Evolutionary conservation across 495 filamentous ascomycete species (phyloP), one percentile per base, ranked within the genome.

Genomic region (Tuber microsphaerosporum): DNA sequence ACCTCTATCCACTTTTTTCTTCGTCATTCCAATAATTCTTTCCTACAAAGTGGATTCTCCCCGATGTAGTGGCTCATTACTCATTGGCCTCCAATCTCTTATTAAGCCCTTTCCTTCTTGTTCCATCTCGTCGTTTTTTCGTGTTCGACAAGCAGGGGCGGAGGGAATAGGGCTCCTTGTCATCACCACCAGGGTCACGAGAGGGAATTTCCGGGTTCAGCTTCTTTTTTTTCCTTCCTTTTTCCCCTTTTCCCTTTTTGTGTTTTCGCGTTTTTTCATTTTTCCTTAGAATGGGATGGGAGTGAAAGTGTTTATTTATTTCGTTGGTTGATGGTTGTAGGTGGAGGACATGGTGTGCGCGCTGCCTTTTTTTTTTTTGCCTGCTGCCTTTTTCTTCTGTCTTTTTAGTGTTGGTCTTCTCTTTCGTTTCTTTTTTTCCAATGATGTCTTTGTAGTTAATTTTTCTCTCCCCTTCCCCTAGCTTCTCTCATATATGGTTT

Each of bases 271-370:
- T 75, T 69, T 37, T 75, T 75, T 70, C 75, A 71, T 72, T 45
- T 76, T 77, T 48, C 46, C 31, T 61, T 61, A 65, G 56, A 65
- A 65, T 34, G 56, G 56, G 56, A 65, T 31, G 72, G 45, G 46
- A 41, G 72, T 48, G 46, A 61, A 48, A 61, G 34, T 73, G 72
- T 73, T 61, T 48, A 73, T 73, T 73, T 72, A 42, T 72, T 72
- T 31, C 6, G 71, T 31, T 42, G 71, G 71, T 44, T 46, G 70
- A 17, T 65, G 56, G 56, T 31, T 31, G 43, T 26, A 71, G 70
- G 56, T 65, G 56, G 56, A 65, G 71, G n/a, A 45, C 34, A 46
- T 72, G 31, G 45, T 46, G 45, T 45, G 26, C 6, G 45, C 22
- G 34, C 41, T 46, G 17, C 71, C 42, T 34, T 65, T 61, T 8